Evolutionary conservation across 495 filamentous ascomycete genomes (phyloP).

Genomic region (Aspergillus ostianus): DNA sequence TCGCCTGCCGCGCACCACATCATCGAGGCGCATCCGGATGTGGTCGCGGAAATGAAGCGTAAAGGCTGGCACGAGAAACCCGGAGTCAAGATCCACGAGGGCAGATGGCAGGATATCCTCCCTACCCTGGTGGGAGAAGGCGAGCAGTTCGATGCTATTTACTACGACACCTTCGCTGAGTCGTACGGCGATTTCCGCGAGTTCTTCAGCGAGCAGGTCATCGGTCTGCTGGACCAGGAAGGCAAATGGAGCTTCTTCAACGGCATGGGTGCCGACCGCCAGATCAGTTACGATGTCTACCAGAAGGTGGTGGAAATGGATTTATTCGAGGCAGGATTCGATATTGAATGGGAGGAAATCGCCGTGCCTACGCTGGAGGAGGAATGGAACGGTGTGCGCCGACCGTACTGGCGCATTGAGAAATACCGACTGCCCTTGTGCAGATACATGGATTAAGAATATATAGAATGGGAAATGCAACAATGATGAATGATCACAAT

Average conservation of each 20-base stretch:
- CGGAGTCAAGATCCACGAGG: conserved; percentile 64
- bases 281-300: conserved; percentile 95
- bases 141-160: conserved; percentile 83
- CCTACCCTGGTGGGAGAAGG: conserved; percentile 67
- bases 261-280: conserved; percentile 87
- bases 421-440: conserved; percentile 68
- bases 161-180: conserved; percentile 98
- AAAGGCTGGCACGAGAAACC: conserved; percentile 64
- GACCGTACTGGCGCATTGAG: conserved; percentile 84
- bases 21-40: conserved; percentile 85
- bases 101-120: conserved; percentile 82
- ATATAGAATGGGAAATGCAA: not conserved
- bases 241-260: conserved; percentile 93
- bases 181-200: conserved; percentile 78
- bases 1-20: conserved; percentile 72
- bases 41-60: conserved; percentile 66
- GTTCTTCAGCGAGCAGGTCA: conserved; percentile 87
- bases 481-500: not conserved
- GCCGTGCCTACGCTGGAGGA: conserved; percentile 63
- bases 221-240: conserved; percentile 67
- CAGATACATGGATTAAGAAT: conserved; percentile 55
- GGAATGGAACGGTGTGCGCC: conserved; percentile 80
- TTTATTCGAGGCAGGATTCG: conserved; percentile 84
- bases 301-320: conserved; percentile 91
- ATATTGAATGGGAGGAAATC: conserved; percentile 81